Percentiles rank a stretch among this genome's conserved stretches.
Conservation (phyloP, 176 grass and related monocot species). For the Avena insularis region DNA sequence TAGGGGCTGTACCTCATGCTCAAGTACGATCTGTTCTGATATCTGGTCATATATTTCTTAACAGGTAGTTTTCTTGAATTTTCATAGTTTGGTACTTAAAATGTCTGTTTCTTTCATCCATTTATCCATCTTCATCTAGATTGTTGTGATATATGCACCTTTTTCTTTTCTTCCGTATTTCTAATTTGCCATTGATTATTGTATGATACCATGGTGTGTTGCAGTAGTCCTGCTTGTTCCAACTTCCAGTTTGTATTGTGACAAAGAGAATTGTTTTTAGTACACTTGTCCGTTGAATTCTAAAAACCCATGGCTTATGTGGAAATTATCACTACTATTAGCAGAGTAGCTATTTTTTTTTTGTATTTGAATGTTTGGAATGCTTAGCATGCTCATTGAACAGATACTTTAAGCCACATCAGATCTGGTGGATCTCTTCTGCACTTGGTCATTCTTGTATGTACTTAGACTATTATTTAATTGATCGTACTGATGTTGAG, state of each 20-base stretch:
- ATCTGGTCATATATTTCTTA: slow-evolving; percentile 95
- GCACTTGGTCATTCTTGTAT: neutral
- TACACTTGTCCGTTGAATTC: neutral
- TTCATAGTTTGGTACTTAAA: neutral
- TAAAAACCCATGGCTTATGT: neutral
- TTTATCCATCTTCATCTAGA: neutral
- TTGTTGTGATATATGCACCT: neutral
- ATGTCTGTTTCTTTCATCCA: neutral
- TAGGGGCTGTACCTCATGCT: slow-evolving; percentile 95
- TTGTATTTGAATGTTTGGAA: neutral
- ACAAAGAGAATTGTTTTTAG: slow-evolving; percentile 21
- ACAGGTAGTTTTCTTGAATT: slow-evolving; percentile 61
- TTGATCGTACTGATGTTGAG: neutral
- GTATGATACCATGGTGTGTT: neutral
- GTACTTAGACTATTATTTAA: neutral
- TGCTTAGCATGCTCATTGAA: neutral
- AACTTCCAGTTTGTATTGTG: neutral
- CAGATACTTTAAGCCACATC: neutral
- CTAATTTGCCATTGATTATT: neutral
- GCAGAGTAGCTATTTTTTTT: neutral
- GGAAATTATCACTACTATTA: slow-evolving; percentile 3
- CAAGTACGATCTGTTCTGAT: slow-evolving; percentile 94
- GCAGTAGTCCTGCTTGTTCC: neutral
- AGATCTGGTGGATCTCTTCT: neutral
- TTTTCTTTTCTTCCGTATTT: neutral